These are phyloP conservation scores for Mediolabrus comicus DNA, from an alignment of 108 stramenopile genomes.

Conservation along the genomic window DNA sequence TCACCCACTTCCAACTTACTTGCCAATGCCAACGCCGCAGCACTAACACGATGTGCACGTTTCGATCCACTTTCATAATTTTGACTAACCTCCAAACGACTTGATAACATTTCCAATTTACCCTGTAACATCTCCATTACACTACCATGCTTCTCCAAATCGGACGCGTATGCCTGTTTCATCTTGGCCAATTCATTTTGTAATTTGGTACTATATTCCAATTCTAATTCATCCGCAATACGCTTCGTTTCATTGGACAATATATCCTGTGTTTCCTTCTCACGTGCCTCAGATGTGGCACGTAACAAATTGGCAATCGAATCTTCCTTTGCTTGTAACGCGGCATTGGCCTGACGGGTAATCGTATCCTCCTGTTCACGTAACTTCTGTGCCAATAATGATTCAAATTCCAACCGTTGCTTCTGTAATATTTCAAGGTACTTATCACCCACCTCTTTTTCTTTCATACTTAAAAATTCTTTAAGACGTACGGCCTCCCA, in stretches of 20 bases:
- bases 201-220: constrained; percentile 19
- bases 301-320: constrained; percentile 54
- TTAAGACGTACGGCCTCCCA: constrained; percentile 85
- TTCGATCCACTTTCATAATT: constrained; percentile 61
- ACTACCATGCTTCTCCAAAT: constrained; percentile 55
- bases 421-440: constrained; percentile 64
- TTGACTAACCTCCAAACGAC: constrained; percentile 52
- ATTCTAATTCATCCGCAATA: constrained; percentile 42
- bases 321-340: constrained; percentile 70
- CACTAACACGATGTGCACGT: constrained; percentile 69
- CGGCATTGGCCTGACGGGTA: constrained; percentile 47
- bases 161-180: constrained; percentile 49
- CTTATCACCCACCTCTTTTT: constrained; percentile 66
- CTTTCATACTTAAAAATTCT: constrained; percentile 79
- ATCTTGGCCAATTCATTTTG: constrained; percentile 49
- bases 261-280: constrained; percentile 46
- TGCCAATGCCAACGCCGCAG: constrained; percentile 74
- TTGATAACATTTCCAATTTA: constrained; percentile 57
- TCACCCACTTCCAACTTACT: constrained; percentile 63
- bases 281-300: constrained; percentile 52
- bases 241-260: constrained; percentile 20
- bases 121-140: constrained; percentile 51
- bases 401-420: constrained; percentile 77
- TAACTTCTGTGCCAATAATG: constrained; percentile 49
- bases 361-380: constrained; percentile 63